phyloP scores from a whole-genome alignment of 2,329 filamentous ascomycete genomes.

The Exophiala calicioides region DNA sequence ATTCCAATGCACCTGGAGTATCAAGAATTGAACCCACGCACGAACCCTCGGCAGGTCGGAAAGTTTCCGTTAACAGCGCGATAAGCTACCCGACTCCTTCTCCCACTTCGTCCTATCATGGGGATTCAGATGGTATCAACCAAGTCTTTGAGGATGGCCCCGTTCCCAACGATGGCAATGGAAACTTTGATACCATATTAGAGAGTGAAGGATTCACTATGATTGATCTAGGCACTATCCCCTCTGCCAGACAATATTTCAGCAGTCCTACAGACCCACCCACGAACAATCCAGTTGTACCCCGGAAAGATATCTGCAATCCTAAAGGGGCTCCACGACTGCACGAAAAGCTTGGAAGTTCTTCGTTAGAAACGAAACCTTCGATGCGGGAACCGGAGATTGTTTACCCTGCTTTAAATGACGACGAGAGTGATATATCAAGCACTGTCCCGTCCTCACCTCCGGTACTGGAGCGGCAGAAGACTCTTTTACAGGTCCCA shows the following conservation, averaged over 20 bases:
- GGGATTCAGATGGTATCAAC: constrained; percentile 21
- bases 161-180: constrained; percentile 39
- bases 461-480: constrained; percentile 15
- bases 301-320: background rate
- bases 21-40: background rate
- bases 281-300: background rate
- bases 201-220: constrained; percentile 61
- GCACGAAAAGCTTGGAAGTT: background rate
- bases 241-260: constrained; percentile 43
- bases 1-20: background rate
- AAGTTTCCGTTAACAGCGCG: constrained; percentile 29
- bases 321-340: background rate
- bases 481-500: constrained; percentile 16
- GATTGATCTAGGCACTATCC: constrained; percentile 57
- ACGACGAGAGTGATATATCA: constrained; percentile 29
- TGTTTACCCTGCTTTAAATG: constrained; percentile 8
- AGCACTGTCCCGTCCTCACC: constrained; percentile 30
- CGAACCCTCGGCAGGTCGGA: constrained; percentile 17
- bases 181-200: constrained; percentile 56
- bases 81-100: constrained; percentile 33
- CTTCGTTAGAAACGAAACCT: background rate
- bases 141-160: constrained; percentile 19
- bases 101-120: constrained; percentile 29
- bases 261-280: constrained; percentile 16
- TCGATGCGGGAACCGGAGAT: background rate